These are phyloP conservation scores for Aspergillus sclerotioniger DNA, from an alignment of 495 filamentous ascomycete species.

Conservation along the genomic window DNA sequence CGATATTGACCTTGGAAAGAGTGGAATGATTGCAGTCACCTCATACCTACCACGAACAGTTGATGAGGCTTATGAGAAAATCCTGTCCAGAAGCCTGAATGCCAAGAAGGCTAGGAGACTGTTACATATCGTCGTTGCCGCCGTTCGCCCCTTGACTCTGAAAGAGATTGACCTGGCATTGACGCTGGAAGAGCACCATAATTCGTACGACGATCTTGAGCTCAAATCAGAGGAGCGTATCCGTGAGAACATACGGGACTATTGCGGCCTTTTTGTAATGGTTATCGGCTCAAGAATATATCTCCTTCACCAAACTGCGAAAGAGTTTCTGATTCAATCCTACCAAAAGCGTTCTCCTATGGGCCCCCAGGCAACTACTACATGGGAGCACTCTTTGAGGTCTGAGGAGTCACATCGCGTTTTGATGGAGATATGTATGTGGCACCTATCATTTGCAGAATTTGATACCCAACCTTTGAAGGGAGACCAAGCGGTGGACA, in stretches of 20 bases:
- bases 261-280: background rate
- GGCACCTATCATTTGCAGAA: background rate
- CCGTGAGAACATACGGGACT: background rate
- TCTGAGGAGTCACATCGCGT: background rate
- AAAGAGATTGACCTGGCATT: too few relatives aligned
- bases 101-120: too few relatives aligned
- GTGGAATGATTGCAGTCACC: too few relatives aligned
- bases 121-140: too few relatives aligned
- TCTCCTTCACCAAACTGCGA: background rate
- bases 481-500: background rate
- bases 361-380: background rate
- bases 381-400: background rate
- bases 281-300: background rate
- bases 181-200: too few relatives aligned
- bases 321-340: background rate
- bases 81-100: too few relatives aligned
- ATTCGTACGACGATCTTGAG: background rate
- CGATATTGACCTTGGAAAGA: too few relatives aligned
- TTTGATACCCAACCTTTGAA: background rate
- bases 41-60: too few relatives aligned
- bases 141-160: too few relatives aligned
- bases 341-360: background rate
- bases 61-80: too few relatives aligned
- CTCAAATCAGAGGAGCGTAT: background rate
- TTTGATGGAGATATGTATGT: background rate